Evolutionary conservation across 306 rosid species (phyloP).

Genomic region (Castanopsis chinensis): DNA sequence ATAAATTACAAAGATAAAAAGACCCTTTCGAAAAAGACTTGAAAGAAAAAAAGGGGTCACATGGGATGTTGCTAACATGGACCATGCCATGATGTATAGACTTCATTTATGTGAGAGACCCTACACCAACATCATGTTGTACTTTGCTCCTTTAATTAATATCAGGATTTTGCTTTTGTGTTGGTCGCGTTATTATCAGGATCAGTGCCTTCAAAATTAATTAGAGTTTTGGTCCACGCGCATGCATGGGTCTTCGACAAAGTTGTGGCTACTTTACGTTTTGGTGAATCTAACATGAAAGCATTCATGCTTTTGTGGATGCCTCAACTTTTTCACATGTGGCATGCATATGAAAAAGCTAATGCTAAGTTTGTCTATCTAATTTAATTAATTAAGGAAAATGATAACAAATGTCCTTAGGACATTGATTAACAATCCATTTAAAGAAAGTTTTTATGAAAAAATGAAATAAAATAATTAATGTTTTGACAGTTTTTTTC

Average conservation of each 20-base stretch:
- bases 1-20: not conserved
- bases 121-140: conserved; percentile 21
- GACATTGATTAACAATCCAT: no score
- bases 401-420: no score
- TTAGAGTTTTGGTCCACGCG: conserved; percentile 27
- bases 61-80: conserved; percentile 32
- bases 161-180: not conserved
- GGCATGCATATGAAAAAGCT: not conserved
- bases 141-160: conserved; percentile 22
- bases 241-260: conserved; percentile 21
- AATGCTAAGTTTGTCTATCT: no score
- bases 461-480: no score
- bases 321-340: not conserved
- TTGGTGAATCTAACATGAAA: not conserved
- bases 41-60: conserved; percentile 10
- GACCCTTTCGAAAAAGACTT: not conserved
- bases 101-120: conserved; percentile 21
- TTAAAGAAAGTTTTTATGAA: no score
- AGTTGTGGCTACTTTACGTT: conserved; percentile 9
- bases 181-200: not conserved
- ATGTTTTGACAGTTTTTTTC: no score
- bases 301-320: not conserved
- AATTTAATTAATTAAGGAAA: no score
- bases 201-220: conserved; percentile 15
- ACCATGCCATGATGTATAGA: conserved; percentile 21